A percentile compares a stretch with the other conserved stretches of the same genome.
These are phyloP conservation scores for Collybia sordida DNA, from an alignment of 768 basidiomycete species.

Conservation along the genomic window DNA sequence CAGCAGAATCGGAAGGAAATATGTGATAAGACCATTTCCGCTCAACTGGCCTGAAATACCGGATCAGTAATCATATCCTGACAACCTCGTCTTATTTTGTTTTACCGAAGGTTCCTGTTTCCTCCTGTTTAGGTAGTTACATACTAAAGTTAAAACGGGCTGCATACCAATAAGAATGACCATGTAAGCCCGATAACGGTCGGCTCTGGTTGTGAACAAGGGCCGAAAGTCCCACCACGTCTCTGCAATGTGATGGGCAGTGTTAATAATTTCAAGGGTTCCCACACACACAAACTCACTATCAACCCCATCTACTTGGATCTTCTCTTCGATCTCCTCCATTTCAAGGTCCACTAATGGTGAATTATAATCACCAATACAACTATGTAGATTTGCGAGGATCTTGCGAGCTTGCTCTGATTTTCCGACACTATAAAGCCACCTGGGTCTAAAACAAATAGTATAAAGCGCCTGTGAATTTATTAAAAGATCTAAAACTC, in stretches of 20 bases:
- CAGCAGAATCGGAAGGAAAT: slow-evolving; percentile 46
- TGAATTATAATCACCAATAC: slow-evolving; percentile 42
- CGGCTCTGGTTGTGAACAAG: slow-evolving; percentile 43
- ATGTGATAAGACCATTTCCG: slow-evolving; percentile 50
- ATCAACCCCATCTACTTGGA: slow-evolving; percentile 43
- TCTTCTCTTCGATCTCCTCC: slow-evolving; percentile 51
- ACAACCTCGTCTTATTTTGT: background rate
- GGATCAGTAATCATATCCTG: slow-evolving; percentile 8
- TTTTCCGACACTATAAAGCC: slow-evolving; percentile 50
- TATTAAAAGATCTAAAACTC: slow-evolving; percentile 9
- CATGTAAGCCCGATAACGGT: slow-evolving; percentile 49
- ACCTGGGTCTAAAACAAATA: slow-evolving; percentile 39
- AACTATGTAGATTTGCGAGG: slow-evolving; percentile 49
- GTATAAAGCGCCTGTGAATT: background rate
- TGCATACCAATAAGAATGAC: slow-evolving; percentile 46
- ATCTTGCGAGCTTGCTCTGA: slow-evolving; percentile 39
- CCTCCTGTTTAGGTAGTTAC: background rate
- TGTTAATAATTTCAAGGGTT: background rate
- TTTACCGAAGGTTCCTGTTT: slow-evolving; percentile 24
- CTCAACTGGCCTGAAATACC: slow-evolving; percentile 38
- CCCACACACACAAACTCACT: slow-evolving; percentile 28
- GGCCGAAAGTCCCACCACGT: slow-evolving; percentile 57
- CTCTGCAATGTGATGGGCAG: slow-evolving; percentile 21
- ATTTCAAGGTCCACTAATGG: slow-evolving; percentile 53
- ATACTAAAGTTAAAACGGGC: background rate